Evolutionary conservation across 2,329 filamentous ascomycete genomes (phyloP).

Genomic region (Xylariaceae sp.): DNA sequence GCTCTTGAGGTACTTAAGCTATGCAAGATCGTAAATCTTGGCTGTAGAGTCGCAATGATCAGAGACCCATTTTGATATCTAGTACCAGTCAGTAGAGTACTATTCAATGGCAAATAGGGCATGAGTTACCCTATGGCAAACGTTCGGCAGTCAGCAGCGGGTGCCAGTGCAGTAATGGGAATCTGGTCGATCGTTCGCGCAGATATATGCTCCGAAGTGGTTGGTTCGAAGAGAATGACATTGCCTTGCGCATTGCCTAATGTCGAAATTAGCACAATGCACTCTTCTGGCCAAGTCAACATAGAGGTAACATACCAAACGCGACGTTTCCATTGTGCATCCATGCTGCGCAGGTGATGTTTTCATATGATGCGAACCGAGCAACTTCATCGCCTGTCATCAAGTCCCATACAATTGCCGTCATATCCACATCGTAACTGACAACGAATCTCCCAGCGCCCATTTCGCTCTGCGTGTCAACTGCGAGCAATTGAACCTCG

Average conservation of each 20-base stretch:
- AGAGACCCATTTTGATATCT: conserved; percentile 96
- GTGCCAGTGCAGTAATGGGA: conserved; percentile 88
- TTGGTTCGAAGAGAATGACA: conserved; percentile 89
- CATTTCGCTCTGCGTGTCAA: conserved; percentile 85
- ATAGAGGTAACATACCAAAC: conserved; percentile 65
- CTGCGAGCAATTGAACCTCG: conserved; percentile 76
- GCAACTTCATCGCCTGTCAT: conserved; percentile 87
- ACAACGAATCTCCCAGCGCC: conserved; percentile 83
- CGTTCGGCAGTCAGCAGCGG: conserved; percentile 82
- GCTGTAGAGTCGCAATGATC: conserved; percentile 81
- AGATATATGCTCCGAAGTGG: conserved; percentile 88
- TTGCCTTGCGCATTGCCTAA: conserved; percentile 87
- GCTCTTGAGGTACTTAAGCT: conserved; percentile 79
- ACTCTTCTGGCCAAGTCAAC: not conserved
- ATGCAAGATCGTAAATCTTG: conserved; percentile 89
- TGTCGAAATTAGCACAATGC: conserved; percentile 4
- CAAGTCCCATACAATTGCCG: conserved; percentile 94
- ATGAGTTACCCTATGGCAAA: conserved; percentile 83
- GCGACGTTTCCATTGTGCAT: conserved; percentile 97
- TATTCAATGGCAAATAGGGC: conserved; percentile 1
- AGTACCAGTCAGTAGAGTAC: conserved; percentile 18
- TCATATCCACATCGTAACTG: conserved; percentile 87
- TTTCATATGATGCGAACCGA: conserved; percentile 87
- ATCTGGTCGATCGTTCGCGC: conserved; percentile 87
- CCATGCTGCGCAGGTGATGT: conserved; percentile 81